A percentile compares a stretch with the other conserved stretches of the same genome.
These are phyloP conservation scores for Myxozyma sirexii DNA, from an alignment of 805 yeast species.

Conservation along the genomic window DNA sequence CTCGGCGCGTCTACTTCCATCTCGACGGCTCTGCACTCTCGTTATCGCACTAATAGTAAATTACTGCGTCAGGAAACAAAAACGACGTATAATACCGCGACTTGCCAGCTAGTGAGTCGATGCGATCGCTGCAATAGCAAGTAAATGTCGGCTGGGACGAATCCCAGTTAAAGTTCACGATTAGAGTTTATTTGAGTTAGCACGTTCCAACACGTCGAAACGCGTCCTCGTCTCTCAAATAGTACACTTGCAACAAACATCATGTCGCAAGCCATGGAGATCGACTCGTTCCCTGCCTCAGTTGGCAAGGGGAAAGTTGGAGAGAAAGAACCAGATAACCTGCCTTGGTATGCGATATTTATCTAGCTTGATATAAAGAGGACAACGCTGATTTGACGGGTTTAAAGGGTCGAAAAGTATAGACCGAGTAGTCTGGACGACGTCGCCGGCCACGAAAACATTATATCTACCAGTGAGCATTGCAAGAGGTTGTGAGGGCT, in stretches of 20 bases:
- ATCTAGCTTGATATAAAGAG: too few relatives aligned
- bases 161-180: too few relatives aligned
- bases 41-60: too few relatives aligned
- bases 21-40: too few relatives aligned
- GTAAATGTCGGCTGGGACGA: too few relatives aligned
- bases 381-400: background rate
- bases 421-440: conserved; percentile 84
- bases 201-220: background rate
- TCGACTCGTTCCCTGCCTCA: background rate
- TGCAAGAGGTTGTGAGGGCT: background rate
- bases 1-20: conserved; percentile 5
- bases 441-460: conserved; percentile 87
- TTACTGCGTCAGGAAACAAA: too few relatives aligned
- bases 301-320: conserved; percentile 18
- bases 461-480: conserved; percentile 62
- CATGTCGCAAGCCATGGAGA: conserved; percentile 9
- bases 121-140: too few relatives aligned
- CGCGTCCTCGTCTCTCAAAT: background rate
- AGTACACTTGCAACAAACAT: too few relatives aligned
- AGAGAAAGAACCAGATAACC: conserved; percentile 15
- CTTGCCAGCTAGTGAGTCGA: too few relatives aligned
- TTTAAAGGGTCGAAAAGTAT: conserved; percentile 82
- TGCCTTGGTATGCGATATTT: conserved; percentile 30
- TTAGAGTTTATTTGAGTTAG: too few relatives aligned
- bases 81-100: too few relatives aligned